These are phyloP conservation scores for Oidium heveae DNA, from an alignment of 2,329 filamentous ascomycete genomes.

Conservation along the genomic window DNA sequence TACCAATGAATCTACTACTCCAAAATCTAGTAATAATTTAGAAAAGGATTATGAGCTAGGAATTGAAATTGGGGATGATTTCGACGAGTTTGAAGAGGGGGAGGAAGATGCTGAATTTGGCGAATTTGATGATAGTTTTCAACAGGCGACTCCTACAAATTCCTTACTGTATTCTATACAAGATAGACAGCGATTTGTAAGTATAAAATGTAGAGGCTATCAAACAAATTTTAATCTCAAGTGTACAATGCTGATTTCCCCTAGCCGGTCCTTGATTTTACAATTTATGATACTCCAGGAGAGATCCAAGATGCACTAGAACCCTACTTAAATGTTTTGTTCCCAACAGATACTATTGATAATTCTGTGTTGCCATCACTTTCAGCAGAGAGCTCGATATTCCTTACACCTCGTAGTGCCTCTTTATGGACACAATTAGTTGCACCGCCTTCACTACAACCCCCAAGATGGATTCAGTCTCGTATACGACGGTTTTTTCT, in stretches of 20 bases:
- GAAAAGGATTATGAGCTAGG: constrained; percentile 25
- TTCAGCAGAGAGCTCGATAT: constrained; percentile 28
- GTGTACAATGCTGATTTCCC: constrained; percentile 8
- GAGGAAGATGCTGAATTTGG: constrained; percentile 23
- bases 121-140: constrained; percentile 37
- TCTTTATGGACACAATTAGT: constrained; percentile 94
- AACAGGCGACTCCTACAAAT: constrained; percentile 23
- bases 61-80: constrained; percentile 36
- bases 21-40: constrained; percentile 31
- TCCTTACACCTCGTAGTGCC: constrained; percentile 63
- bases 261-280: constrained; percentile 43
- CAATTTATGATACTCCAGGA: constrained; percentile 29
- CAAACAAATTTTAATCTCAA: constrained; percentile 3
- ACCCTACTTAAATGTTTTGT: constrained; percentile 41
- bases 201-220: constrained; percentile 13
- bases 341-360: constrained; percentile 30
- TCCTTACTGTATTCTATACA: constrained; percentile 13
- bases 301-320: constrained; percentile 35
- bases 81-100: constrained; percentile 40
- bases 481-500: constrained; percentile 86
- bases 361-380: constrained; percentile 23
- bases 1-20: constrained; percentile 5
- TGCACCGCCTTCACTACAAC: constrained; percentile 77
- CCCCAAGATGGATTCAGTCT: constrained; percentile 92
- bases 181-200: constrained; percentile 18